phyloP scores from a whole-genome alignment of 2,329 filamentous ascomycete species.

The Ceratocystiopsis minuta region DNA sequence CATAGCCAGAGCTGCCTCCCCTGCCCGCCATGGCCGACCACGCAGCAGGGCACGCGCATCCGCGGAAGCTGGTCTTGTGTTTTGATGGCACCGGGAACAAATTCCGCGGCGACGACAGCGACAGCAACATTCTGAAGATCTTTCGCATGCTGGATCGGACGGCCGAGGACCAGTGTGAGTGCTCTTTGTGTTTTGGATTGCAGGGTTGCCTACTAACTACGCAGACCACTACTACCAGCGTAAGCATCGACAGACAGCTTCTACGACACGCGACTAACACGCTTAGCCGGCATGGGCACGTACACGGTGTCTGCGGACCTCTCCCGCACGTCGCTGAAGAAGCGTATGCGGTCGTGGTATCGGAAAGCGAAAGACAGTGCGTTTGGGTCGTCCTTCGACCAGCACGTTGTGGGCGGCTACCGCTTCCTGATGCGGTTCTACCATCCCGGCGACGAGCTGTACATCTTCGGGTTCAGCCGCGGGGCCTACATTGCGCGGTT shows the following conservation, averaged over 20 bases:
- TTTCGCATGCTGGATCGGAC: conserved; percentile 51
- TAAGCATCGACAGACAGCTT: no score
- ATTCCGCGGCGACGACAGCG: conserved; percentile 42
- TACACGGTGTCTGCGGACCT: conserved; percentile 46
- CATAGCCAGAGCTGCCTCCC: no score
- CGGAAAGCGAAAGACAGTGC: conserved; percentile 62
- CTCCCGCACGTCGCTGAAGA: conserved; percentile 35
- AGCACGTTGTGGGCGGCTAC: conserved; percentile 72
- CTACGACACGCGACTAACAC: no score
- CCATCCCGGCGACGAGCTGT: conserved; percentile 44
- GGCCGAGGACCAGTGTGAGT: conserved; percentile 36
- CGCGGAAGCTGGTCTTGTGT: conserved; percentile 39
- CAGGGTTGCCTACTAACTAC: no score
- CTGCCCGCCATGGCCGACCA: no score
- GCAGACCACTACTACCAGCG: conserved; percentile 43
- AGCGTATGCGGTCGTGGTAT: conserved; percentile 47
- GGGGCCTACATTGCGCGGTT: conserved; percentile 62
- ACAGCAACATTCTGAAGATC: conserved; percentile 52
- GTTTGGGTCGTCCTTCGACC: conserved; percentile 60
- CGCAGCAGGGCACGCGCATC: conserved; percentile 1
- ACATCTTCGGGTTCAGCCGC: conserved; percentile 57
- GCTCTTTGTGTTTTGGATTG: no score
- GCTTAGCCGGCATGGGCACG: conserved; percentile 52
- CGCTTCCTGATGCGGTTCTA: conserved; percentile 64
- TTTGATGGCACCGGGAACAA: conserved; percentile 49